Base-by-base conservation (phyloP, 2,329 filamentous ascomycete genomes). In the Tolypocladium sp. region DNA sequence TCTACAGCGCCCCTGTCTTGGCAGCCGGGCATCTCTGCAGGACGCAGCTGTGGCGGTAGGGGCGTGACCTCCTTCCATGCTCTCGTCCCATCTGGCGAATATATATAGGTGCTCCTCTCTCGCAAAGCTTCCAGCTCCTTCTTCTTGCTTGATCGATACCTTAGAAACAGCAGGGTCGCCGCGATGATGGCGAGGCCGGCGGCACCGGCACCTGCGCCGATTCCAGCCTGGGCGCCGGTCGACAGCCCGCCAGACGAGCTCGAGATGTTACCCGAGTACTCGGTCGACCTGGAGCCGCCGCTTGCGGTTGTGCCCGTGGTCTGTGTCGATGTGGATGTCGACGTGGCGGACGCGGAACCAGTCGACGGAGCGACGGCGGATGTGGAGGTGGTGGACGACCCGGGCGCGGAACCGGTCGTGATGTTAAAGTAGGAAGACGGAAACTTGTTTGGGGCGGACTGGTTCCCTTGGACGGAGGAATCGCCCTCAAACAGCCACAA, bases 401-500 rank as follows among this genome's bases (percentile, higher is more conserved):
- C 12, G 13, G 44, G 5, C 15, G 22, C 27, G 22, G 44, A 27
- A 13, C 12, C 44, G 44, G 25, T 7, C 20, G 61, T 63, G 20
- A 65, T 64, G 56, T 63, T 63, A 58, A 66, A 66, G 37, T 49
- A 63, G 0, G 60, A 37, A 1, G 62, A 63, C 2, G 27, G 30
- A 17, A 49, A 10, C 17, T 25, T 20, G 3, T 25, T 6, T 15
- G 17, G 2, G n/a, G 8, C 55, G 52, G 30, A 61, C 10, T 41
- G 35, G 25, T 61, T 58, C 4, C 63, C 65, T 13, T 62, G 64
- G 7, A 42, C 40, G 4, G 56, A 49, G 4, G 51, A n/a, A 17
- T 41, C 52, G 12, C 63, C 63, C 30, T 67, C 60, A 41, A 63
- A 66, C n/a, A 67, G 49, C 65, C 64, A 66, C 20, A 65, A 55